Evolutionary conservation across 257 asterid species (phyloP), one percentile per base, ranked within the genome.

Genomic region (Rhazya stricta): DNA sequence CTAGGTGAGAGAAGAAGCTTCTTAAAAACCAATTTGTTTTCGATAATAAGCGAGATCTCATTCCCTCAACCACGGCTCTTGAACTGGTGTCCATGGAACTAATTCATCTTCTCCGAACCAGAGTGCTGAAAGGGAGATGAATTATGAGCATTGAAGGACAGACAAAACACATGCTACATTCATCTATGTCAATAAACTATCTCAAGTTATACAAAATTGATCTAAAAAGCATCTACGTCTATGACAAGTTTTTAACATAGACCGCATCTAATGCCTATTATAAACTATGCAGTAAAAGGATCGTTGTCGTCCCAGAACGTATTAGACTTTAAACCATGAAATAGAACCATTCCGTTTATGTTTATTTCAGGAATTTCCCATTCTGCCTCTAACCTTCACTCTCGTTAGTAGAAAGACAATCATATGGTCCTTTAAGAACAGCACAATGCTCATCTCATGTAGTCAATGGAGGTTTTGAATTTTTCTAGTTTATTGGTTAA

Each of bases 51-150:
- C 0, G 21, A 41, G 53, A 67, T 37, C 67, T 81, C 83, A 93
- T 77, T 93, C 98, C 29, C 27, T 83, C 72, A 93, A 63, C 96
- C 98, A 93, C 27, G 95, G 96, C 51, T 87, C 89, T 72, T 84
- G 86, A 79, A 62, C 88, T 0, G 96, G 92, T 61, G 84, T 79
- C 98, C 98, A 93, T 43, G 85, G 78, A 50, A 83, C 71, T 77
- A 89, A 36, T 79, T 93, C 98, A 45, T 92, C 93, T 84, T 82
- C 96, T 74, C 83, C 81, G 78, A 93, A 93, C 97, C 98, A 91
- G 62, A 93, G 91, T 74, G 79, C 98, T 93, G 91, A 82, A 80
- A 11, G 69, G 54, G 0, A n/a, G 18, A 46, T 21, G 51, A 37
- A 5, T 2, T n/a, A 45, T 19, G 36, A 13, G 11, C 27, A 53